Base-by-base conservation (phyloP, 805 yeast species). In the Pichia occidentalis region DNA sequence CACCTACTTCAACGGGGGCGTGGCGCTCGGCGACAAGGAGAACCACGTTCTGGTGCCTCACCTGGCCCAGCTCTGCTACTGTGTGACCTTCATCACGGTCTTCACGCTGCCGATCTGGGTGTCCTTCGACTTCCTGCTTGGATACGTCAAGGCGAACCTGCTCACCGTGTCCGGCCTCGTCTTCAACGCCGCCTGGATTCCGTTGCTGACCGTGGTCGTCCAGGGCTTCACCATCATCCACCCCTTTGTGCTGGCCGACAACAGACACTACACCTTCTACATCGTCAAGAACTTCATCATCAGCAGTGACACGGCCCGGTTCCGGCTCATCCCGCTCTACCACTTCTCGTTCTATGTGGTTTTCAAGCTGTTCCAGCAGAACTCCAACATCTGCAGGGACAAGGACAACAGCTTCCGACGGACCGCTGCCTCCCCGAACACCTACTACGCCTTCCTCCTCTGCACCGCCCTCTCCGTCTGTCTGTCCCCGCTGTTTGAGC, bases 401-500 rank as follows among this genome's bases (percentile, higher is more conserved):
- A 27, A 31, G 10, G 30, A 36, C 14, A 36, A 24, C 17, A 29
- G 24, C 20, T 24, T 21, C 14, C 43, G 32, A 19, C 30, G 40
- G 28, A 49, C 54, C 13, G 32, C 46, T 4, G 50, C 55, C 4
- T 54, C 59, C 8, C 50, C 60, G 2, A 48, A 68, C 4, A 56
- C 80, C n/a, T 67, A 71, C 29, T 36, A 74, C 5, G 71, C 77
- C 0, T 77, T 69, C 42, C 37, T 76, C 2, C 57, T 60, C 0
- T 79, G 87, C 29, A 65, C 75, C 0, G 50, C 68, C 1, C 56
- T 75, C 5, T 81, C 92, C 0, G 65, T 92, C 16, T 73, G 83
- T 0, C 96, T 97, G 16, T 80, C 96, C 0, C 98, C 97, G 5
- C 65, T 92, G 46, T 79, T 92, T 52, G 98, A 92, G 59, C 95